Evolutionary conservation across 345 rosid species (phyloP).

Genomic region (Gynandropsis gynandra): DNA sequence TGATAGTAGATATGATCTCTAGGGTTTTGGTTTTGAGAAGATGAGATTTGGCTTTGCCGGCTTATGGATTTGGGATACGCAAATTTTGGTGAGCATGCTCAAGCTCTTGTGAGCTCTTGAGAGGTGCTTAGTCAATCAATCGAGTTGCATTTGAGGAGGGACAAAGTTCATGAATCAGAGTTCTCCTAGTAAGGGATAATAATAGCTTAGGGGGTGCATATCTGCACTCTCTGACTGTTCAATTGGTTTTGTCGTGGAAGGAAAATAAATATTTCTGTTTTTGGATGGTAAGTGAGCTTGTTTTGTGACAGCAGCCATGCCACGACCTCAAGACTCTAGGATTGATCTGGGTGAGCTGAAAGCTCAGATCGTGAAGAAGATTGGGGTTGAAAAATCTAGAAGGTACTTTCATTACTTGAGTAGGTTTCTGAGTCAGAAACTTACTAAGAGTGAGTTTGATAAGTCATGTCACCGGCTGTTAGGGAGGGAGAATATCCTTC

Average conservation of each 20-base stretch:
- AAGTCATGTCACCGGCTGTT: conserved; percentile 63
- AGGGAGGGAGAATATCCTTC: conserved; percentile 82
- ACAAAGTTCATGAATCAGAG: conserved; percentile 20
- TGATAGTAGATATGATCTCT: conserved; percentile 41
- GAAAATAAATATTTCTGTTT: conserved; percentile 17
- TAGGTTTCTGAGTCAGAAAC: conserved; percentile 76
- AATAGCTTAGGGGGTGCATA: conserved; percentile 28
- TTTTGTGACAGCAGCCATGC: conserved; percentile 51
- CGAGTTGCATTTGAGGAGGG: conserved; percentile 19
- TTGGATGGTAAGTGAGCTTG: conserved; percentile 43
- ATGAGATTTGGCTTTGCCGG: conserved; percentile 59
- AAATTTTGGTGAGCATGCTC: background rate
- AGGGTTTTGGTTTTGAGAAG: conserved; percentile 53
- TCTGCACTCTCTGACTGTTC: conserved; percentile 25
- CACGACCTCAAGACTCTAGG: conserved; percentile 68
- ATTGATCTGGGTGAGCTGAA: conserved; percentile 75
- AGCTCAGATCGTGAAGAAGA: conserved; percentile 65
- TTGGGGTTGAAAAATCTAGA: conserved; percentile 79
- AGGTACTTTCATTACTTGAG: conserved; percentile 69
- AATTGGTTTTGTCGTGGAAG: conserved; percentile 1
- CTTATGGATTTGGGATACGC: conserved; percentile 25
- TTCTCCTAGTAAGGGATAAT: conserved; percentile 31
- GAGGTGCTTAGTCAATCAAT: too few relatives aligned
- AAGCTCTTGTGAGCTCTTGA: too few relatives aligned
- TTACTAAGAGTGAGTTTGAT: conserved; percentile 77